Evolutionary conservation across 768 basidiomycete species (phyloP), one percentile per base, ranked within the genome.

Genomic region (Lactarius quietus): DNA sequence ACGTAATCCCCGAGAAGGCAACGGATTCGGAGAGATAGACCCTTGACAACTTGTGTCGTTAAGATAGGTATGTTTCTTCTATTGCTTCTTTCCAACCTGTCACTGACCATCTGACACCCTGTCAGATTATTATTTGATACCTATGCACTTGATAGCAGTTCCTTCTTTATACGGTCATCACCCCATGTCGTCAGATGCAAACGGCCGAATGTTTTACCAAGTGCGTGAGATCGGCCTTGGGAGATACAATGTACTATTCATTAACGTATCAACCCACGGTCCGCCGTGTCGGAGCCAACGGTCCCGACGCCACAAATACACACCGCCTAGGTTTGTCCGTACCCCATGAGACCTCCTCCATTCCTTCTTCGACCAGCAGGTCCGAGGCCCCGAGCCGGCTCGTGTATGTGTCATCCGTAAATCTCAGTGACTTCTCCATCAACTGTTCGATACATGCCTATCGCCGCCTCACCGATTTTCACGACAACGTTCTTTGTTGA

Each of bases 311-410:
- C 48, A 33, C 63, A 58, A 53, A 53, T 54, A 39, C 36, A 53
- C 45, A 12, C 17, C 15, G 9, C 57, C 60, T 62, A 58, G 48
- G 41, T 54, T 60, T 33, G 39, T 62, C 35, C 58, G 58, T 38
- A 33, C n/a, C 31, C 35, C 35, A 29, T 33, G 31, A 53, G 33
- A 2, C 39, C 52, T 38, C 14, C n/a, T 14, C 18, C 23, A 18
- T 45, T 41, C 52, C 33, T 43, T 59, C 23, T 31, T 57, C 55
- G 31, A 35, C 28, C 9, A 43, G 28, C 53, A 48, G n/a, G 64
- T 61, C 59, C 54, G 59, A 65, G 43, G 39, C 52, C 33, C 53
- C 26, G 54, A 38, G 15, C 6, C 45, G 29, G 54, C 33, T 57
- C 55, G 10, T 2, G 12, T 26, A 36, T 12, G 33, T 59, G 56